Evolutionary conservation across 768 basidiomycete species (phyloP).

Genomic region (Leucocoprinus sp.): DNA sequence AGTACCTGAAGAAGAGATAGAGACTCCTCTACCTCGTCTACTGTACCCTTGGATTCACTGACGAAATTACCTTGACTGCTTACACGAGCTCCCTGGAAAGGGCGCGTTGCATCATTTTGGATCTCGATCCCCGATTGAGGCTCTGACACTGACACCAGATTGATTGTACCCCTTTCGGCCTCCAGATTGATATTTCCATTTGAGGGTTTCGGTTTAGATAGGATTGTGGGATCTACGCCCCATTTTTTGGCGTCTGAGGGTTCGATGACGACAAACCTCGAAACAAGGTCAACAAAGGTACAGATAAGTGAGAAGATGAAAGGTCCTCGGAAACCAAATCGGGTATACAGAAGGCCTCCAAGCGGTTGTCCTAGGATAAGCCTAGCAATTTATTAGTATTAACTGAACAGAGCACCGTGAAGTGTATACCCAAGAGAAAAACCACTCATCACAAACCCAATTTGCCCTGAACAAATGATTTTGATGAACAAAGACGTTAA

Average conservation of each 20-base stretch:
- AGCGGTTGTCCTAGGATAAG: slow-evolving; percentile 49
- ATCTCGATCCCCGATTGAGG: background rate
- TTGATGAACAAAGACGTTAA: slow-evolving; percentile 1
- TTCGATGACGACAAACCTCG: slow-evolving; percentile 51
- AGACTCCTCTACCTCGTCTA: slow-evolving; percentile 11
- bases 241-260: slow-evolving; percentile 40
- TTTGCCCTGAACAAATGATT: slow-evolving; percentile 31
- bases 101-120: background rate
- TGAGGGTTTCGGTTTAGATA: background rate
- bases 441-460: slow-evolving; percentile 54
- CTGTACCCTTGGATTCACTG: background rate
- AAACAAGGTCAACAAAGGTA: slow-evolving; percentile 41
- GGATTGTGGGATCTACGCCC: slow-evolving; percentile 34
- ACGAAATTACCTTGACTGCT: background rate
- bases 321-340: slow-evolving; percentile 53
- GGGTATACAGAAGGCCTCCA: slow-evolving; percentile 44
- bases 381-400: slow-evolving; percentile 19
- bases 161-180: background rate
- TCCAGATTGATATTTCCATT: background rate
- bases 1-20: slow-evolving; percentile 36
- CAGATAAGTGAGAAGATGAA: slow-evolving; percentile 45
- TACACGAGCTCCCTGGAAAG: background rate
- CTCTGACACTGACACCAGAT: background rate
- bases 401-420: slow-evolving; percentile 4
- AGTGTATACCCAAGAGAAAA: slow-evolving; percentile 40